Conservation (phyloP, 352 stramenopile species). For the Phytophthora fragariae region DNA sequence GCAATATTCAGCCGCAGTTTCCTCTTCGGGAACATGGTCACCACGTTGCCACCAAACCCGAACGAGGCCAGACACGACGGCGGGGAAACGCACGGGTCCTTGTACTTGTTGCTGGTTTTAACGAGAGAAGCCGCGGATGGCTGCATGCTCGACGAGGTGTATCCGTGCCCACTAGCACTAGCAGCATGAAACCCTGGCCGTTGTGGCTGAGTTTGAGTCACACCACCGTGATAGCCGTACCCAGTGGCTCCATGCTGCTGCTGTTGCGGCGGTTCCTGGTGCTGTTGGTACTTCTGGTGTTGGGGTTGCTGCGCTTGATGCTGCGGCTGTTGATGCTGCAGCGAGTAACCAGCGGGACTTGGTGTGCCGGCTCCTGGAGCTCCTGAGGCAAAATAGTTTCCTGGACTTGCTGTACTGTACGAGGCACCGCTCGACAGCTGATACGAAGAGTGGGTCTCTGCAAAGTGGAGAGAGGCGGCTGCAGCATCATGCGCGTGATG, state of each 20-base stretch:
- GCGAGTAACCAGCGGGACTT: slow-evolving; percentile 23
- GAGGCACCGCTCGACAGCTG: slow-evolving; percentile 5
- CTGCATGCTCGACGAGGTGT: slow-evolving; percentile 12
- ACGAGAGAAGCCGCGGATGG: slow-evolving; percentile 22
- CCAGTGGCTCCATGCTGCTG: slow-evolving; percentile 17
- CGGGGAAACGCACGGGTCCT: slow-evolving; percentile 79
- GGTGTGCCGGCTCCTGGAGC: slow-evolving; percentile 12
- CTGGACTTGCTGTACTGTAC: slow-evolving; percentile 16
- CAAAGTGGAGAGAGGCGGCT: slow-evolving; percentile 24
- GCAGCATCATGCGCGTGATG: slow-evolving; percentile 10
- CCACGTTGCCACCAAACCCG: slow-evolving; percentile 90
- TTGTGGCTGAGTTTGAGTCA: slow-evolving; percentile 19
- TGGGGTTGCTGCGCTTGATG: slow-evolving; percentile 18
- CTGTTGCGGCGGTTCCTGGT: slow-evolving; percentile 17
- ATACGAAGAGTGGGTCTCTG: slow-evolving; percentile 15
- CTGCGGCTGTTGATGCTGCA: slow-evolving; percentile 20
- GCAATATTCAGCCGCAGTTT: slow-evolving; percentile 82
- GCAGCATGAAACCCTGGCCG: slow-evolving; percentile 18
- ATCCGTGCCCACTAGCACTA: slow-evolving; percentile 8
- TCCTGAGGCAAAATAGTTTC: slow-evolving; percentile 23
- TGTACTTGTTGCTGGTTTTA: slow-evolving; percentile 79
- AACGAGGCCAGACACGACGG: slow-evolving; percentile 84
- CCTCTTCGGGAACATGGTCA: slow-evolving; percentile 90
- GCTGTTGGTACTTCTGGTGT: slow-evolving; percentile 17
- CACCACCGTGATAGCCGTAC: slow-evolving; percentile 16